Evolutionary conservation across 805 yeast species (phyloP), one percentile per base, ranked within the genome.

Genomic region (Candida caryicola): DNA sequence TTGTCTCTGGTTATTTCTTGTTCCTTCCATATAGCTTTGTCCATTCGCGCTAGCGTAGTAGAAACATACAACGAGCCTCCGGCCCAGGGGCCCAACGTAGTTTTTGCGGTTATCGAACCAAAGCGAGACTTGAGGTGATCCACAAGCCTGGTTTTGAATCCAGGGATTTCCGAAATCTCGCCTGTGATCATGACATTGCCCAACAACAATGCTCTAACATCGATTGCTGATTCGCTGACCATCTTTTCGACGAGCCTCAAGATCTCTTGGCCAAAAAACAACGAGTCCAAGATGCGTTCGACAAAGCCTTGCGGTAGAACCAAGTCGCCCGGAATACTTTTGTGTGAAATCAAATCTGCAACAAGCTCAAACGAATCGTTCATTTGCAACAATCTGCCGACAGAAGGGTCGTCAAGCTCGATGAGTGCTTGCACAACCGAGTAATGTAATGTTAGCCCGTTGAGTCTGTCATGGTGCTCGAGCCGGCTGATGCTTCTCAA

Each of bases 11-110:
- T 49, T 3, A 55, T 45, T 34, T 57, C 64, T 16, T 41, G 40
- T 4, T 45, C 37, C 29, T 51, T 55, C 43, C 60, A 44, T 5
- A 39, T 37, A 12, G 31, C 34, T 17, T 50, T 41, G n/a, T 43
- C 39, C 17, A 54, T 46, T 16, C 37, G 30, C 4, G 36, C 34
- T 17, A 54, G 36, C 1, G 49, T 43, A 2, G 54, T 47, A 2
- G 62, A 48, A 21, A 48, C 49, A 37, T 62, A 64, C 19, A 61
- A 40, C 2, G 68, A 62, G 18, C 57, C 50, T 3, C 66, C 66
- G 6, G 50, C 42, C 68, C 68, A 64, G 2, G 60, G 40, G 1
- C 68, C 67, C 10, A 62, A 43, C 3, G 56, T 29, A n/a, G 35
- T 13, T 7, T 34, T 21, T 10, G 38, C 38, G 1, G 9, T 5